Evolutionary conservation across 2,329 filamentous ascomycete species (phyloP).

Genomic region (Fusarium nurragi): DNA sequence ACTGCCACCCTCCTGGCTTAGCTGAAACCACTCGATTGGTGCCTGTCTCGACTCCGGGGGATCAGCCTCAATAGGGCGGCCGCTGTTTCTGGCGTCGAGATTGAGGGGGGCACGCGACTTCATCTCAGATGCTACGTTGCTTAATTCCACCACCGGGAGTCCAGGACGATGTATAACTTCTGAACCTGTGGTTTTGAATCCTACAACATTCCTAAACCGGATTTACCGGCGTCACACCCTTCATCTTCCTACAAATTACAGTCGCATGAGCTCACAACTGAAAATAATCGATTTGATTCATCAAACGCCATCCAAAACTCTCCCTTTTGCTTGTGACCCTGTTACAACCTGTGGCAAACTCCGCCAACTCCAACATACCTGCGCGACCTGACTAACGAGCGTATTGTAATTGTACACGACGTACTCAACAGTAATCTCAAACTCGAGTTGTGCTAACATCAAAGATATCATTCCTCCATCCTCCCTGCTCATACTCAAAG

Average conservation of each 20-base stretch:
- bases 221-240: neutral
- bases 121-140: constrained; percentile 16
- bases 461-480: constrained; percentile 91
- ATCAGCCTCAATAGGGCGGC: constrained; percentile 12
- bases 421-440: constrained; percentile 15
- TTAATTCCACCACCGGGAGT: neutral
- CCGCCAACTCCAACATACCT: constrained; percentile 27
- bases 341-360: constrained; percentile 16
- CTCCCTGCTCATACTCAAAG: constrained; percentile 74
- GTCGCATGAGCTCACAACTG: constrained; percentile 8
- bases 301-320: constrained; percentile 11
- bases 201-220: constrained; percentile 11
- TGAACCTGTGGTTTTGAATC: neutral
- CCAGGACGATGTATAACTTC: neutral
- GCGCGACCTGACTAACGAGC: constrained; percentile 16
- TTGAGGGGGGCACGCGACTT: constrained; percentile 2
- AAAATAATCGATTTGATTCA: constrained; percentile 11
- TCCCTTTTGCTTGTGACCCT: constrained; percentile 17
- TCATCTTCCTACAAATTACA: neutral
- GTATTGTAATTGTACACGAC: constrained; percentile 3
- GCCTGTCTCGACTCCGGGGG: neutral
- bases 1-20: constrained; percentile 2
- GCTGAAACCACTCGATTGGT: neutral
- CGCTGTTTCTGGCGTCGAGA: constrained; percentile 16
- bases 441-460: constrained; percentile 55